These are phyloP conservation scores for Colletotrichum australisinense DNA, from an alignment of 2,329 filamentous ascomycete genomes.

Conservation along the genomic window DNA sequence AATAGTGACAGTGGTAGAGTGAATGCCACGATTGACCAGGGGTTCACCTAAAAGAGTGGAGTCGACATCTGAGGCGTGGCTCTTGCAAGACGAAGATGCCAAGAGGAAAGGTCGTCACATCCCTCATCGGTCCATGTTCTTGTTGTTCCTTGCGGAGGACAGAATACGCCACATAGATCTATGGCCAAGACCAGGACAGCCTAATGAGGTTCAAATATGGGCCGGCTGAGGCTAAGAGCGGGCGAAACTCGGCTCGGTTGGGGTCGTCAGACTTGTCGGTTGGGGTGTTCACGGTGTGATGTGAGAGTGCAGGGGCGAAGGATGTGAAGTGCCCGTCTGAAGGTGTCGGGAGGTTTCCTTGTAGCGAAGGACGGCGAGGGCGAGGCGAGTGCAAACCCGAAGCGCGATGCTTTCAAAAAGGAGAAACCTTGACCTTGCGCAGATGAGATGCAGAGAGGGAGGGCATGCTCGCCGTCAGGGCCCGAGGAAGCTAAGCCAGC, in stretches of 20 bases:
- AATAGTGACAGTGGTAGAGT: neutral
- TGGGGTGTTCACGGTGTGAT: neutral
- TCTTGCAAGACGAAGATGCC: slow-evolving; percentile 13
- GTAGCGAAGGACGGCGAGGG: neutral
- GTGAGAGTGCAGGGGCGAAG: neutral
- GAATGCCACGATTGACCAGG: slow-evolving; percentile 29
- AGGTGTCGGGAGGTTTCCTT: neutral
- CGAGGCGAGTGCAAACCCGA: neutral
- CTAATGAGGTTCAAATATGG: slow-evolving; percentile 19
- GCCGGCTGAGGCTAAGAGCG: slow-evolving; percentile 10
- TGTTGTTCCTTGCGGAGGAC: neutral
- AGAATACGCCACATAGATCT: slow-evolving; percentile 6
- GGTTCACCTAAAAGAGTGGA: slow-evolving; percentile 25
- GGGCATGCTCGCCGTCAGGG: too few species aligned
- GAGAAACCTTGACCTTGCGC: neutral
- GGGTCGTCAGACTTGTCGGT: neutral
- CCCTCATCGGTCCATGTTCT: neutral
- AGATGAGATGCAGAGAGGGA: neutral
- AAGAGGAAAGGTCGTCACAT: slow-evolving; percentile 7
- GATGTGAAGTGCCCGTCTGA: neutral
- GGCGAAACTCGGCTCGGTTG: neutral
- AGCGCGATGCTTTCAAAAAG: neutral
- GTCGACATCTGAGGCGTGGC: slow-evolving; percentile 21
- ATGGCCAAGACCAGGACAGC: slow-evolving; percentile 25
- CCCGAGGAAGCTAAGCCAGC: neutral